Conservation (phyloP, 1,284 basidiomycete species). For the Cryptococcus sp. region DNA sequence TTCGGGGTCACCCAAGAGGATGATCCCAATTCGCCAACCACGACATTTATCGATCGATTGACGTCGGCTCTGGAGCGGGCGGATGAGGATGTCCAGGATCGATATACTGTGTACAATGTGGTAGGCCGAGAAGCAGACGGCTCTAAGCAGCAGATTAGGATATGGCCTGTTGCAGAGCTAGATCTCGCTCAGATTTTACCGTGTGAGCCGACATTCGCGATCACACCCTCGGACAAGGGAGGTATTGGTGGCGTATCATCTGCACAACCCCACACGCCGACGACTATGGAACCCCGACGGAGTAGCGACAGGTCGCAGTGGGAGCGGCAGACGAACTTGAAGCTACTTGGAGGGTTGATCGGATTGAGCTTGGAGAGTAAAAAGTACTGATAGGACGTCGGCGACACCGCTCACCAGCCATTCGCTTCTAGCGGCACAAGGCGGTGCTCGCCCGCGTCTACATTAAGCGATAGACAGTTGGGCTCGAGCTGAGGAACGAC, state of each 20-base stretch:
- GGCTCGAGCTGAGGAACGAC: too few species aligned
- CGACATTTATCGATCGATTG: constrained; percentile 8
- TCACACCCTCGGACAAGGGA: constrained; percentile 2
- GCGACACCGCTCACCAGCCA: too few species aligned
- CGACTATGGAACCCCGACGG: not conserved
- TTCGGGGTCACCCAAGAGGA: constrained; percentile 2
- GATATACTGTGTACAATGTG: constrained; percentile 26
- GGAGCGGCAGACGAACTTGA: constrained; percentile 34
- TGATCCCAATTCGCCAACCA: constrained; percentile 6
- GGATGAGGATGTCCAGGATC: constrained; percentile 5
- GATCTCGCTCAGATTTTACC: not conserved
- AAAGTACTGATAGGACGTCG: constrained; percentile 18
- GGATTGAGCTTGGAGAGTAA: constrained; percentile 34
- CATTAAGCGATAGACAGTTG: too few species aligned
- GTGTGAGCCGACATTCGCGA: not conserved
- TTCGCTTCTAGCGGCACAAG: too few species aligned
- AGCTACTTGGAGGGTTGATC: constrained; percentile 29
- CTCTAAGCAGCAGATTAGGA: constrained; percentile 2
- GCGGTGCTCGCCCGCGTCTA: too few species aligned
- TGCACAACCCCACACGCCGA: not conserved
- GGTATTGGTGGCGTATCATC: not conserved
- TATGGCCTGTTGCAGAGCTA: constrained; percentile 16
- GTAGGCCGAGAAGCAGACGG: constrained; percentile 19
- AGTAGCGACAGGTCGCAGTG: constrained; percentile 15
- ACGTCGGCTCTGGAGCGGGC: constrained; percentile 5